Percentiles rank a stretch among this genome's conserved stretches.
Conservation (phyloP, 2,329 filamentous ascomycete genomes). For the Pseudocercospora fijiensis region DNA sequence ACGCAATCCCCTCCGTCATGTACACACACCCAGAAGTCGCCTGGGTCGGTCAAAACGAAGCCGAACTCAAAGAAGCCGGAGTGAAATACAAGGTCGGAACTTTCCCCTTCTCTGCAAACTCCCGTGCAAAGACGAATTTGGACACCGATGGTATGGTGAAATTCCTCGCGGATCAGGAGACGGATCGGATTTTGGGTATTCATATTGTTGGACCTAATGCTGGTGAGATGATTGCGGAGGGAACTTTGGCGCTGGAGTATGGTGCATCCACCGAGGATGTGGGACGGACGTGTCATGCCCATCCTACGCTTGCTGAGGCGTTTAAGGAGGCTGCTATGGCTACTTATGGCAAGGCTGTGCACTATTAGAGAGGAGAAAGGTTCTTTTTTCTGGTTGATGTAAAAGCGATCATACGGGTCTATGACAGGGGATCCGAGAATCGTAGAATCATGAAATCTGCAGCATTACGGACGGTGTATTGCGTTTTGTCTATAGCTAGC, state of each 20-base stretch:
- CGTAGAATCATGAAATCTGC: not conserved
- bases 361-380: slow-evolving; percentile 63
- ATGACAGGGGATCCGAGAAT: slow-evolving; percentile 4
- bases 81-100: slow-evolving; percentile 89
- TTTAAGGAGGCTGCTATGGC: slow-evolving; percentile 99
- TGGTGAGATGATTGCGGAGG: slow-evolving; percentile 99
- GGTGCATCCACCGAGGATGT: slow-evolving; percentile 94
- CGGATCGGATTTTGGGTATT: slow-evolving; percentile 88
- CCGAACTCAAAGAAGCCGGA: slow-evolving; percentile 85
- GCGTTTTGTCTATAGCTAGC: slow-evolving; percentile 17
- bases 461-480: slow-evolving; percentile 21
- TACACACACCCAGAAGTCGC: slow-evolving; percentile 98
- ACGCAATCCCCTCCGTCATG: slow-evolving; percentile 96
- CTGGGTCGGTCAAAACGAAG: slow-evolving; percentile 97
- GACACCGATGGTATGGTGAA: slow-evolving; percentile 96
- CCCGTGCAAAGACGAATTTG: slow-evolving; percentile 96
- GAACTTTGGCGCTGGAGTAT: slow-evolving; percentile 91
- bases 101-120: slow-evolving; percentile 98
- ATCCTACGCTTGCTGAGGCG: slow-evolving; percentile 92
- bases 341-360: slow-evolving; percentile 91
- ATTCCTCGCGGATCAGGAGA: slow-evolving; percentile 94
- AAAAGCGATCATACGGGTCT: not conserved
- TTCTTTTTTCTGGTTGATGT: slow-evolving; percentile 3
- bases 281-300: slow-evolving; percentile 90
- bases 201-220: slow-evolving; percentile 96